These are phyloP conservation scores for Fusarium udum DNA, from an alignment of 2,329 filamentous ascomycete species.

Conservation along the genomic window DNA sequence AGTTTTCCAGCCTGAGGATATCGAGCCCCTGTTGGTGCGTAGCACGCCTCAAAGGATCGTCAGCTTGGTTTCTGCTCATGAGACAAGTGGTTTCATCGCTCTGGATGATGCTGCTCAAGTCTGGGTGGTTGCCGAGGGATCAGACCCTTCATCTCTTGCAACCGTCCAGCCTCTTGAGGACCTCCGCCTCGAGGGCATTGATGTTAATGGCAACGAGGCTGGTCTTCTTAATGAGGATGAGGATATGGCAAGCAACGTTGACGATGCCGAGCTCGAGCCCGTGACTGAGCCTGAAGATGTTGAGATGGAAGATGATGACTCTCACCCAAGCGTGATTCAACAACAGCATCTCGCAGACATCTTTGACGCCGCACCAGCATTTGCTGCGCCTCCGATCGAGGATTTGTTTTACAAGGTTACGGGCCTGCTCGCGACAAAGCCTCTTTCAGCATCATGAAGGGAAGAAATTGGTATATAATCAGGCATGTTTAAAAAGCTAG, in stretches of 20 bases:
- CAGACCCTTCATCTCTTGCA: conserved; percentile 61
- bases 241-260: conserved; percentile 55
- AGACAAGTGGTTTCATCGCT: conserved; percentile 76
- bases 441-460: conserved; percentile 47
- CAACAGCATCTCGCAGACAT: conserved; percentile 75
- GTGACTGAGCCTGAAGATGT: conserved; percentile 55
- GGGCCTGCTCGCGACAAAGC: conserved; percentile 66
- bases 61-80: conserved; percentile 71
- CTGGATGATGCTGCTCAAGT: conserved; percentile 81
- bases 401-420: conserved; percentile 81
- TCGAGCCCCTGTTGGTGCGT: conserved; percentile 67
- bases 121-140: conserved; percentile 68
- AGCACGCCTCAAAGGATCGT: conserved; percentile 68
- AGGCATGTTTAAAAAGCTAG: conserved; percentile 16
- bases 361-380: conserved; percentile 75
- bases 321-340: conserved; percentile 69
- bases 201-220: conserved; percentile 42
- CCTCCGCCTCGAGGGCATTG: conserved; percentile 57
- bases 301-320: conserved; percentile 58
- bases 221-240: conserved; percentile 53
- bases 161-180: conserved; percentile 66
- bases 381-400: conserved; percentile 75
- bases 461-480: conserved; percentile 27
- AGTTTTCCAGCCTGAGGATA: conserved; percentile 71
- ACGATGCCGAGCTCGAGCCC: conserved; percentile 50